Evolutionary conservation across 345 rosid species (phyloP).

Genomic region (Linum lewisii): DNA sequence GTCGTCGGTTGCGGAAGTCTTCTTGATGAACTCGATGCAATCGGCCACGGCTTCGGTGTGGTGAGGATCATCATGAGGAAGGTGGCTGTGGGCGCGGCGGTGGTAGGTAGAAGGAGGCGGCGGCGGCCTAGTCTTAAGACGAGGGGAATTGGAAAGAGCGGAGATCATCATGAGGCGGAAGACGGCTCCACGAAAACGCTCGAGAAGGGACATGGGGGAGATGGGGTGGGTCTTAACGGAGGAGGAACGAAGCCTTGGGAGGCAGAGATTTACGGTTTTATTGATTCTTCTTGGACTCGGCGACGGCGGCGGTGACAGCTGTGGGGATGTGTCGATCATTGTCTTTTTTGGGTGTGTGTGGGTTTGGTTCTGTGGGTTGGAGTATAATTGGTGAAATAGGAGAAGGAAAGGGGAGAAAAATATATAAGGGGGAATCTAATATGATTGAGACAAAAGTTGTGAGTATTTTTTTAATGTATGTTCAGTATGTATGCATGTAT

Average conservation of each 20-base stretch:
- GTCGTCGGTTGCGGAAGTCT: slow-evolving; percentile 22
- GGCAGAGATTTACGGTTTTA: slow-evolving; percentile 30
- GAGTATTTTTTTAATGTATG: no score
- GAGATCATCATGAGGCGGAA: slow-evolving; percentile 65
- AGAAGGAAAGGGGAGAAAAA: no score
- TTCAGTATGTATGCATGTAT: no score
- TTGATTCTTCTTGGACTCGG: slow-evolving; percentile 4
- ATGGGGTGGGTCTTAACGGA: slow-evolving; percentile 19
- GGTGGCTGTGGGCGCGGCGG: background rate
- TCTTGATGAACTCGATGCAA: slow-evolving; percentile 77
- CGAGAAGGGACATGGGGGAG: slow-evolving; percentile 37
- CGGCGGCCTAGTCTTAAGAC: background rate
- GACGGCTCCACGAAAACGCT: slow-evolving; percentile 51
- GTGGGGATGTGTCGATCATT: no score
- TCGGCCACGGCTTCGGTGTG: slow-evolving; percentile 68
- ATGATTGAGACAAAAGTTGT: no score
- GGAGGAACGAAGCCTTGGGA: slow-evolving; percentile 34
- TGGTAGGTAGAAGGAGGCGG: background rate
- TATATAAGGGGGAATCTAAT: no score
- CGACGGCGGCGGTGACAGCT: no score
- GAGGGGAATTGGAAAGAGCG: slow-evolving; percentile 41
- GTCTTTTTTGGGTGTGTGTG: no score
- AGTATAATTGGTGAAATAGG: no score
- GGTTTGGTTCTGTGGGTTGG: no score
- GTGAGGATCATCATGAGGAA: slow-evolving; percentile 24